Evolutionary conservation across 768 basidiomycete genomes (phyloP), one percentile per base, ranked within the genome.

Genomic region (Mycena rosella): DNA sequence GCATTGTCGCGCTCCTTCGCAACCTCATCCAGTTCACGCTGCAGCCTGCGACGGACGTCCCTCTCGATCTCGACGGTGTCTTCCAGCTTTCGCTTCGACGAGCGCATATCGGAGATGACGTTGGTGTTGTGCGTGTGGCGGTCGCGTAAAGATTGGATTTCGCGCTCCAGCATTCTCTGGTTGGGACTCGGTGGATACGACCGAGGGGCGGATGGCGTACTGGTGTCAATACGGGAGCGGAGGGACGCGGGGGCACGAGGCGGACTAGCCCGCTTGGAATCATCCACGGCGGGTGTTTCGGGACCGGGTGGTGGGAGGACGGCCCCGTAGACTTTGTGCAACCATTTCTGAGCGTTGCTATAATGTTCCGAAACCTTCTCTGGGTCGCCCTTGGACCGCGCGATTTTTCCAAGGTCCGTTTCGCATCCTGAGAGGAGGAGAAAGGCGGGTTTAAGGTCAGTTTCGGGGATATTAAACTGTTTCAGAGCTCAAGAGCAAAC

Each of bases 361-460:
- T 81, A 77, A 71, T 89, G 85, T 24, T 74, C 73, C 2, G 73
- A 65, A 20, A 77, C 76, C n/a, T 72, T 67, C n/a, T 73, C 73
- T 0, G 78, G 74, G 38, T 76, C 71, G 24, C 74, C 75, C 29
- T 57, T 69, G 2, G 48, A 70, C 36, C 66, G 78, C 79, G 24
- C 75, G 73, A 40, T 68, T 69, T 72, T 74, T 81, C 52, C 81
- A 59, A 88, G 72, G 69, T 88, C 88, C 3, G 79, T 77, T 71
- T 89, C 85, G 70, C 88, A 89, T 58, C 85, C 83, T 10, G 88
- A 83, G 18, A 89, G 79, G 74, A 89, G 79, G 11, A 89, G 79
- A 72, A 80, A 86, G 0, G 82, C 85, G 17, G 88, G 87, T 69
- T 81, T 85, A 42, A 88, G 77, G 5, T 83, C 78, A 27, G 75